These are phyloP conservation scores for Botrytis cinerea DNA, from an alignment of 2,329 filamentous ascomycete species.

Conservation along the genomic window DNA sequence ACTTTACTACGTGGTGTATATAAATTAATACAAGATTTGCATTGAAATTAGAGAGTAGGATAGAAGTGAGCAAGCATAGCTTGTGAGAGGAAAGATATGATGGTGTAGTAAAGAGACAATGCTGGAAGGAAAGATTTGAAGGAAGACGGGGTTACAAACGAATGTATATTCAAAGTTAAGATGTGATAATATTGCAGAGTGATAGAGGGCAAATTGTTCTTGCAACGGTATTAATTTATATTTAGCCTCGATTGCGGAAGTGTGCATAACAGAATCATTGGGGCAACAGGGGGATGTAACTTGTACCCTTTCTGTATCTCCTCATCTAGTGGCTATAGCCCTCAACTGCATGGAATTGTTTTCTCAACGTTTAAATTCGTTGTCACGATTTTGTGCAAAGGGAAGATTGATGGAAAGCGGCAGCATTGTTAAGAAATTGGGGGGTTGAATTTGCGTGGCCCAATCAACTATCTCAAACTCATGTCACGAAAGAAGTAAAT, in stretches of 20 bases:
- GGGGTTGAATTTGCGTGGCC: neutral
- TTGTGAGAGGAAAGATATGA: neutral
- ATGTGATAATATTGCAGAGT: neutral
- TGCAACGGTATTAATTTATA: neutral
- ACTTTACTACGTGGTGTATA: neutral
- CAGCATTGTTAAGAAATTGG: neutral
- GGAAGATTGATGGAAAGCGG: neutral
- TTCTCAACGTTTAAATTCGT: fast-evolving
- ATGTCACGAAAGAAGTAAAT: neutral
- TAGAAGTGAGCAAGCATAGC: neutral
- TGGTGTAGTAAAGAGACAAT: neutral
- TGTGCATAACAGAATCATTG: neutral
- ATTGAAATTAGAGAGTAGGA: neutral
- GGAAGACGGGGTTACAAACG: neutral
- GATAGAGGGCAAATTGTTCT: neutral
- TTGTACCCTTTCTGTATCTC: fast-evolving
- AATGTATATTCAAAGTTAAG: neutral
- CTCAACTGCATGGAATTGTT: neutral
- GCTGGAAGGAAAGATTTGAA: neutral
- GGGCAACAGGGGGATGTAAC: neutral
- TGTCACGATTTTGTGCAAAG: neutral
- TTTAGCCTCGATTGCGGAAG: neutral
- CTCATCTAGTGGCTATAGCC: neutral
- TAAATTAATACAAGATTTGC: neutral
- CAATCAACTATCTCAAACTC: neutral